phyloP scores from a whole-genome alignment of 2,329 filamentous ascomycete species.

The Pseudocercospora ulei region DNA sequence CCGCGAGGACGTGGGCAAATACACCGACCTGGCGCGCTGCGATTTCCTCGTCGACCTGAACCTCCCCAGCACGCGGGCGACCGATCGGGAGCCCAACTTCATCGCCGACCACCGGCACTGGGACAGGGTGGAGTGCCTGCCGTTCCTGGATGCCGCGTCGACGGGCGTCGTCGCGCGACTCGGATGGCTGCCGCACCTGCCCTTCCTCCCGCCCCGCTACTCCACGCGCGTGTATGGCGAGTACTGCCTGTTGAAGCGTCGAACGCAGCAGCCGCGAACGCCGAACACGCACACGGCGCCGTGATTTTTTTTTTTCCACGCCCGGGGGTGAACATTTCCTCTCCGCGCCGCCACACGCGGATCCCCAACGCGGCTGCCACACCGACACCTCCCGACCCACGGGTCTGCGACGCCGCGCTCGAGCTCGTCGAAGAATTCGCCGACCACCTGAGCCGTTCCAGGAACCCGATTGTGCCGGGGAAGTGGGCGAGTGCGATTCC shows the following conservation, averaged over 20 bases:
- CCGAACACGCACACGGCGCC: slow-evolving; percentile 20
- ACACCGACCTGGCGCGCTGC: slow-evolving; percentile 65
- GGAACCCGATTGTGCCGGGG: slow-evolving; percentile 61
- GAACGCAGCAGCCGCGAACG: slow-evolving; percentile 21
- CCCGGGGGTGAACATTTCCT: neutral
- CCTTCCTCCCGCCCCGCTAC: slow-evolving; percentile 58
- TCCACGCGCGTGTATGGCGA: slow-evolving; percentile 71
- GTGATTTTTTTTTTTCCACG: no score
- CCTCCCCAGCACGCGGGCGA: slow-evolving; percentile 52
- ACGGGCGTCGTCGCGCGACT: slow-evolving; percentile 66
- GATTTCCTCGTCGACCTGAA: slow-evolving; percentile 80
- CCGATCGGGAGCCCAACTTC: slow-evolving; percentile 70
- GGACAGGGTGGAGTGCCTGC: slow-evolving; percentile 64
- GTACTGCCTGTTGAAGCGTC: slow-evolving; percentile 70
- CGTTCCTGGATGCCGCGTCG: slow-evolving; percentile 68
- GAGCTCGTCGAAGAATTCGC: slow-evolving; percentile 66
- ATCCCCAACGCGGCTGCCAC: slow-evolving; percentile 53
- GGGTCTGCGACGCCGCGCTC: slow-evolving; percentile 54
- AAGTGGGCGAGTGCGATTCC: slow-evolving; percentile 65
- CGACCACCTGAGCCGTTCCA: slow-evolving; percentile 66
- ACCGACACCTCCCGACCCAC: slow-evolving; percentile 57
- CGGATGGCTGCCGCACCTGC: slow-evolving; percentile 68
- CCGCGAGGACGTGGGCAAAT: slow-evolving; percentile 75
- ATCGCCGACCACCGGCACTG: slow-evolving; percentile 63
- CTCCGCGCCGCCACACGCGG: slow-evolving; percentile 58